Evolutionary conservation across 331 rosid genomes (phyloP).

Genomic region (Phaseolus coccineus): DNA sequence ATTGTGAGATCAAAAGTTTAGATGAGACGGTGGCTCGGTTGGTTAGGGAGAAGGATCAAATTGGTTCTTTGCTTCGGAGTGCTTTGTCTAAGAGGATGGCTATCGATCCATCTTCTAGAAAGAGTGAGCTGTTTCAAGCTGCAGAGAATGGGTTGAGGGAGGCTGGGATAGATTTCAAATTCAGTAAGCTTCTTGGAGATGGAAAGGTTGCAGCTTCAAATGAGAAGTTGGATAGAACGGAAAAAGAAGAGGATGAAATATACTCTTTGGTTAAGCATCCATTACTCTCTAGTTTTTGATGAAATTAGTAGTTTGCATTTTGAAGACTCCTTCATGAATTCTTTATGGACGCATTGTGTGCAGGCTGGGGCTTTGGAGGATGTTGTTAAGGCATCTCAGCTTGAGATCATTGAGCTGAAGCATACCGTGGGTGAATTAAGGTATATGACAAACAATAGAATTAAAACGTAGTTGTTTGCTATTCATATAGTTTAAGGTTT

Average conservation of each 20-base stretch:
- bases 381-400: slow-evolving; percentile 92
- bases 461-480: slow-evolving; percentile 26
- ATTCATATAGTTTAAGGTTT: slow-evolving; percentile 15
- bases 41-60: slow-evolving; percentile 86
- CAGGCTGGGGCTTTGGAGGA: slow-evolving; percentile 98
- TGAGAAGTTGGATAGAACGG: slow-evolving; percentile 50
- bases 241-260: slow-evolving; percentile 76
- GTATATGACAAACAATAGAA: slow-evolving; percentile 51
- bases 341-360: slow-evolving; percentile 33
- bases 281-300: slow-evolving; percentile 14
- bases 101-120: slow-evolving; percentile 61
- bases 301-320: slow-evolving; percentile 27
- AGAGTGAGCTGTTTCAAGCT: slow-evolving; percentile 72
- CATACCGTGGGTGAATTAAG: slow-evolving; percentile 79
- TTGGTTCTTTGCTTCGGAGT: slow-evolving; percentile 90
- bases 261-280: slow-evolving; percentile 72
- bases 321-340: slow-evolving; percentile 39
- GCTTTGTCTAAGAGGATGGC: slow-evolving; percentile 77
- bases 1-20: slow-evolving; percentile 61
- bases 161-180: slow-evolving; percentile 90
- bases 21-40: slow-evolving; percentile 74
- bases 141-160: slow-evolving; percentile 94
- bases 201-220: slow-evolving; percentile 51
- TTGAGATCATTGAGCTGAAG: slow-evolving; percentile 90
- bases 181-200: slow-evolving; percentile 75